phyloP scores from a whole-genome alignment of 345 rosid genomes.

The Psidium guajava region DNA sequence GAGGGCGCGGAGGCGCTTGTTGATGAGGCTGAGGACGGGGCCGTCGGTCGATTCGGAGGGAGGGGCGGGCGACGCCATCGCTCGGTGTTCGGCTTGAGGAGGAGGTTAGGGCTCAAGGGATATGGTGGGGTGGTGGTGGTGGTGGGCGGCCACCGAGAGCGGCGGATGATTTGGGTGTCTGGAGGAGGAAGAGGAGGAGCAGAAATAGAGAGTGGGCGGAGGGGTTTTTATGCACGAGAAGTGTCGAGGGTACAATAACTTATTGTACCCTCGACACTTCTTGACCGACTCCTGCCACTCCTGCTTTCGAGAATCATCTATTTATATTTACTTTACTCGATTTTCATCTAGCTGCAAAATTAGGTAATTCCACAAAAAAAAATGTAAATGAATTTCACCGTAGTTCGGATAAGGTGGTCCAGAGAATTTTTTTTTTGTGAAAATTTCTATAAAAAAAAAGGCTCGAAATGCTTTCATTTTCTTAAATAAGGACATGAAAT shows the following conservation, averaged over 20 bases:
- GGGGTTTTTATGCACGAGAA: background rate
- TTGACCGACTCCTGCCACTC: background rate
- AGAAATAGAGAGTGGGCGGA: background rate
- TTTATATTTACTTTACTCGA: background rate
- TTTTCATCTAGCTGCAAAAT: background rate
- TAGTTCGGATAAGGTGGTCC: too few relatives aligned
- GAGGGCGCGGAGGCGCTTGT: slow-evolving; percentile 87
- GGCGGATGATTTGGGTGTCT: background rate
- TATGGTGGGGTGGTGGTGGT: background rate
- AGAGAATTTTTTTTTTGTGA: too few relatives aligned
- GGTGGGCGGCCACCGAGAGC: background rate
- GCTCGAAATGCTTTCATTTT: too few relatives aligned
- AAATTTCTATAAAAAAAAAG: too few relatives aligned
- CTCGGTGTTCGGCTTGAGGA: slow-evolving; percentile 3
- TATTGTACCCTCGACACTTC: too few relatives aligned
- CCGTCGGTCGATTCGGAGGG: slow-evolving; percentile 44
- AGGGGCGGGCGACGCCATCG: slow-evolving; percentile 14
- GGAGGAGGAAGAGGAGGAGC: background rate
- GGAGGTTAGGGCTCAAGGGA: background rate
- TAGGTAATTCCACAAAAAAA: background rate
- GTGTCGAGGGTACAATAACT: too few relatives aligned
- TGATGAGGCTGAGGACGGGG: slow-evolving; percentile 70
- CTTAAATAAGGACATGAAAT: too few relatives aligned
- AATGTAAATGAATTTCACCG: background rate
- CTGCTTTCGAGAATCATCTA: background rate